phyloP scores from a whole-genome alignment of 2,329 filamentous ascomycete species.

The Byssochlamys sp. region DNA sequence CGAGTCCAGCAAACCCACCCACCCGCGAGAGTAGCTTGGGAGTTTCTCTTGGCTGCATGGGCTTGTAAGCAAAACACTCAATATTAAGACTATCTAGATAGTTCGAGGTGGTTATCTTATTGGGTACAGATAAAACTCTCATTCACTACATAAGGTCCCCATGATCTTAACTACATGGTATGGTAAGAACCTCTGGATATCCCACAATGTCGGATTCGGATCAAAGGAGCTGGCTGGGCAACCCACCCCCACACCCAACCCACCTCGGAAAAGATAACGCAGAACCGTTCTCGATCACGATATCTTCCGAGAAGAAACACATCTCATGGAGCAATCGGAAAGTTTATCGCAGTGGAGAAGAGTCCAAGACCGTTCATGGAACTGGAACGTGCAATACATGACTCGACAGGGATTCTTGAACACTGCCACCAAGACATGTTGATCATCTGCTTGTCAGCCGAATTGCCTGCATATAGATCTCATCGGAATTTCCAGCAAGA shows the following conservation, averaged over 20 bases:
- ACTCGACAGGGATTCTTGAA: neutral
- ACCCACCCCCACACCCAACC: neutral
- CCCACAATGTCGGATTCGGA: neutral
- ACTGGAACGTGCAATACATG: neutral
- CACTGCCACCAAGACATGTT: neutral
- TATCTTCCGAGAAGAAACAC: neutral
- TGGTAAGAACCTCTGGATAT: too few species aligned
- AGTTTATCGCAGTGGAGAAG: neutral
- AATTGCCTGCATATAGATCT: neutral
- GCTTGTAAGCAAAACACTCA: neutral
- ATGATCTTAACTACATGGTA: neutral
- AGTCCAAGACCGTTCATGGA: neutral
- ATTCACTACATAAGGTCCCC: neutral
- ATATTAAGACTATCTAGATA: neutral
- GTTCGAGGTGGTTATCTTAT: neutral
- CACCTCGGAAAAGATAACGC: neutral
- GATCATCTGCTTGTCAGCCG: neutral
- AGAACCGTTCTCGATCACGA: neutral
- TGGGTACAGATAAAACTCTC: neutral
- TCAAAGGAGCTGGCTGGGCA: neutral
- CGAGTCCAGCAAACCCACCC: neutral
- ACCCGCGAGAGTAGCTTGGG: neutral
- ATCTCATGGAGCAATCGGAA: neutral
- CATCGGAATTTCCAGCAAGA: neutral
- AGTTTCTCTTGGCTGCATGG: neutral